Conservation (phyloP, 2,329 filamentous ascomycete genomes). For the Alternaria sp. region DNA sequence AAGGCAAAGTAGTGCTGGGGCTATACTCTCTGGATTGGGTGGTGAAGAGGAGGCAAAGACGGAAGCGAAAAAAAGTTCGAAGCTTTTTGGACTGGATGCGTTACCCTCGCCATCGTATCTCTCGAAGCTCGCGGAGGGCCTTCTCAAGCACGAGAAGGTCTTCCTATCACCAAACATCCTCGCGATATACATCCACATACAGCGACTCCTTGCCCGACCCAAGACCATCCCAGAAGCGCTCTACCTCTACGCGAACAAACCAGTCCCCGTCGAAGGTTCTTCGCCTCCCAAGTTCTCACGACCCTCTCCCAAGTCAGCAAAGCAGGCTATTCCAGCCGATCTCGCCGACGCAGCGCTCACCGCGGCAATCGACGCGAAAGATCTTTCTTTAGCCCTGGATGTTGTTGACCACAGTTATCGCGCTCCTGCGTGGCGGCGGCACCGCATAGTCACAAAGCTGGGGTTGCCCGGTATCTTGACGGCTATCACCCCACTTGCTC, state of each 20-base stretch:
- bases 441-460: constrained; percentile 72
- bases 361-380: constrained; percentile 79
- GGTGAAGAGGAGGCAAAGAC: constrained; percentile 27
- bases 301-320: constrained; percentile 73
- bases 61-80: constrained; percentile 16
- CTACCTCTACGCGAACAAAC: constrained; percentile 84
- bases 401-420: constrained; percentile 76
- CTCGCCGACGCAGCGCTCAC: constrained; percentile 79
- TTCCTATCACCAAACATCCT: constrained; percentile 81
- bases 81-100: constrained; percentile 27
- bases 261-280: constrained; percentile 69
- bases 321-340: constrained; percentile 75
- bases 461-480: constrained; percentile 67
- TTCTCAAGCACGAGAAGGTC: constrained; percentile 78
- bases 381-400: constrained; percentile 79
- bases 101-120: constrained; percentile 52
- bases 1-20: constrained; percentile 45
- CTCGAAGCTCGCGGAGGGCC: constrained; percentile 68
- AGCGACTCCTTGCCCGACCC: constrained; percentile 75
- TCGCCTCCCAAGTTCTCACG: constrained; percentile 53
- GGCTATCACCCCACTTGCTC: constrained; percentile 69
- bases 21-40: constrained; percentile 44
- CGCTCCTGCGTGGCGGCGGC: constrained; percentile 70
- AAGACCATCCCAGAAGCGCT: constrained; percentile 83
- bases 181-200: constrained; percentile 77